Conservation (phyloP, 257 asterid genomes). For the Lavandula angustifolia region DNA sequence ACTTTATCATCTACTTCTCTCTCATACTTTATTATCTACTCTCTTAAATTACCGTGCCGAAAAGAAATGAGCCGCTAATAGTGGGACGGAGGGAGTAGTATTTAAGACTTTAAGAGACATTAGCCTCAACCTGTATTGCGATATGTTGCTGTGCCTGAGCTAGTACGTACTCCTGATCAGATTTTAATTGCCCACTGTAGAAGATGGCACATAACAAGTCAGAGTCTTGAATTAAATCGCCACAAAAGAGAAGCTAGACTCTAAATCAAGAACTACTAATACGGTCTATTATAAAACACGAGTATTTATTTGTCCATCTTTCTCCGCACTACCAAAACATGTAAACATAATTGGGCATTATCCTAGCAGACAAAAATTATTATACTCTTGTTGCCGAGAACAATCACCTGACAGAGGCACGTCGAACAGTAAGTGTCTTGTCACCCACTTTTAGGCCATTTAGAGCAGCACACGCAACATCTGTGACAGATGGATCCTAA, state of each 20-base stretch:
- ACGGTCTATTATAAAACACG: slow-evolving; percentile 12
- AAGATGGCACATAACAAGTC: slow-evolving; percentile 29
- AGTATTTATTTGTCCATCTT: background rate
- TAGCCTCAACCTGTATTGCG: slow-evolving; percentile 55
- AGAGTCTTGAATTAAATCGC: slow-evolving; percentile 22
- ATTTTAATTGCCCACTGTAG: slow-evolving; percentile 53
- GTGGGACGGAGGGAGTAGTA: too few relatives aligned
- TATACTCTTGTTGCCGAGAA: too few relatives aligned
- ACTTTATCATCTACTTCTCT: too few relatives aligned
- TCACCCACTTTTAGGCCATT: slow-evolving; percentile 65
- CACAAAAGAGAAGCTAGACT: background rate
- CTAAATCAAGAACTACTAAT: slow-evolving; percentile 8
- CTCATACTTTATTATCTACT: too few relatives aligned
- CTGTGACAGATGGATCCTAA: slow-evolving; percentile 62
- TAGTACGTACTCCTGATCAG: slow-evolving; percentile 56
- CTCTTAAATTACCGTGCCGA: too few relatives aligned
- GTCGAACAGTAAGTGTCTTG: slow-evolving; percentile 61
- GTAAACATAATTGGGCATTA: too few relatives aligned
- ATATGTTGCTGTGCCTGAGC: slow-evolving; percentile 73
- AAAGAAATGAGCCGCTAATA: too few relatives aligned
- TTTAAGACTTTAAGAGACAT: slow-evolving; percentile 12
- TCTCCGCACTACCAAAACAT: background rate
- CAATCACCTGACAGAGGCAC: slow-evolving; percentile 54
- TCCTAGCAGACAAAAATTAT: too few relatives aligned
- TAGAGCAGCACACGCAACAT: slow-evolving; percentile 65